phyloP scores from a whole-genome alignment of 805 yeast genomes.

The Brettanomyces anomalus region DNA sequence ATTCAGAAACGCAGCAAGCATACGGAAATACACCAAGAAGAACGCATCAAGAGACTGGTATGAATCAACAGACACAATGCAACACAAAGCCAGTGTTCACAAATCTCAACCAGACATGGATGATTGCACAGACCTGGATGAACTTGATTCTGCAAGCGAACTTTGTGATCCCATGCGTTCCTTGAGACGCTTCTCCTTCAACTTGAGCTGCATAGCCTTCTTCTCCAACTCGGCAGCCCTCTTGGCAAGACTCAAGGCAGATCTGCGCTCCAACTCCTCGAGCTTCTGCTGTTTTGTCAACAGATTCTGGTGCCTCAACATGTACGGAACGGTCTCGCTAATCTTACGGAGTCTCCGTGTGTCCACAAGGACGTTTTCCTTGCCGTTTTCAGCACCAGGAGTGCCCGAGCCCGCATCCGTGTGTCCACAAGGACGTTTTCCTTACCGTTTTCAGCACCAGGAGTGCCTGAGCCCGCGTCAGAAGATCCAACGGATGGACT shows the following conservation, averaged over 20 bases:
- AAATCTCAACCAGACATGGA: too few species aligned
- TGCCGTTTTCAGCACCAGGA: not conserved
- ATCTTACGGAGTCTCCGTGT: constrained; percentile 65
- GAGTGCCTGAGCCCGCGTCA: not conserved
- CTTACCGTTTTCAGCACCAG: not conserved
- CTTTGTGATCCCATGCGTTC: constrained; percentile 11
- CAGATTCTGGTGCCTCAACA: constrained; percentile 66
- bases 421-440: constrained; percentile 30
- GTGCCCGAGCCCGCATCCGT: too few species aligned
- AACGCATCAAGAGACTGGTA: too few species aligned
- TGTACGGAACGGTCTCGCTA: constrained; percentile 81
- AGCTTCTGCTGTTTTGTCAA: constrained; percentile 68
- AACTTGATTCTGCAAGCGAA: too few species aligned
- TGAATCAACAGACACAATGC: too few species aligned
- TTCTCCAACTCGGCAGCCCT: constrained; percentile 72
- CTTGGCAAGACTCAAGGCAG: constrained; percentile 62
- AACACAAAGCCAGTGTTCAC: too few species aligned
- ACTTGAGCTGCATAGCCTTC: constrained; percentile 64
- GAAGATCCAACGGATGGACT: constrained; percentile 4
- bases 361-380: constrained; percentile 21
- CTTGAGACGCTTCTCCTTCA: constrained; percentile 49
- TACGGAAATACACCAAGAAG: too few species aligned
- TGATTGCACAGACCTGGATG: too few species aligned
- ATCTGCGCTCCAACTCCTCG: constrained; percentile 70
- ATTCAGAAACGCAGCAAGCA: too few species aligned